Conservation (phyloP, 129 eudicot genomes). For the Centaurea solstitialis region DNA sequence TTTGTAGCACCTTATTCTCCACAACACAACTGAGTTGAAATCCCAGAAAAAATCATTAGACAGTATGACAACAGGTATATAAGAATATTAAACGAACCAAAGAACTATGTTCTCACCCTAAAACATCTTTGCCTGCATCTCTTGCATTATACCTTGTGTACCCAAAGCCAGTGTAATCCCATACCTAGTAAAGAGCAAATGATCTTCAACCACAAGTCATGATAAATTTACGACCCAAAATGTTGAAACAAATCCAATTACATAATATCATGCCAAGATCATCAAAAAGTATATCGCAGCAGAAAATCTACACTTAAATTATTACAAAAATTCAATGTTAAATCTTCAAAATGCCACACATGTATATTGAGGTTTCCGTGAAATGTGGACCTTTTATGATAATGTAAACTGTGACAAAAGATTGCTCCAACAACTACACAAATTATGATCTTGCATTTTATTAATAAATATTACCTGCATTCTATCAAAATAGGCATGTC, state of each 20-base stretch:
- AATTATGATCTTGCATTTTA: neutral
- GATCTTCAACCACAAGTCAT: constrained; percentile 12
- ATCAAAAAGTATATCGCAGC: neutral
- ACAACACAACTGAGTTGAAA: constrained; percentile 71
- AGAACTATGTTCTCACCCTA: constrained; percentile 61
- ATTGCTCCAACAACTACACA: neutral
- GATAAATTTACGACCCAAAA: neutral
- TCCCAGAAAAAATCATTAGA: constrained; percentile 26
- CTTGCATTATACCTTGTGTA: constrained; percentile 88
- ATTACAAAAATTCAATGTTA: no score
- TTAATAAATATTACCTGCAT: constrained; percentile 73
- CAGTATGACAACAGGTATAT: neutral
- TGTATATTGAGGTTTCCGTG: neutral
- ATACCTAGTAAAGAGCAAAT: constrained; percentile 48
- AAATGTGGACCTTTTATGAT: neutral
- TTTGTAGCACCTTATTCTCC: constrained; percentile 96
- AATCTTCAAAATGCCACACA: no score
- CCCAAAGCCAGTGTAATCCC: constrained; percentile 98
- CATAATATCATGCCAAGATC: neutral
- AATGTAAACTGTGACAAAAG: neutral
- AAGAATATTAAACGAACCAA: neutral
- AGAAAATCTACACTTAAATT: neutral
- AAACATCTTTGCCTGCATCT: constrained; percentile 74
- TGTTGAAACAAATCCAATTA: neutral
- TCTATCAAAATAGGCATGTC: constrained; percentile 93